Percentiles rank a stretch among this genome's conserved stretches.
These are phyloP conservation scores for Tolypocladium endophyticum DNA, from an alignment of 2,329 filamentous ascomycete species.

Conservation along the genomic window DNA sequence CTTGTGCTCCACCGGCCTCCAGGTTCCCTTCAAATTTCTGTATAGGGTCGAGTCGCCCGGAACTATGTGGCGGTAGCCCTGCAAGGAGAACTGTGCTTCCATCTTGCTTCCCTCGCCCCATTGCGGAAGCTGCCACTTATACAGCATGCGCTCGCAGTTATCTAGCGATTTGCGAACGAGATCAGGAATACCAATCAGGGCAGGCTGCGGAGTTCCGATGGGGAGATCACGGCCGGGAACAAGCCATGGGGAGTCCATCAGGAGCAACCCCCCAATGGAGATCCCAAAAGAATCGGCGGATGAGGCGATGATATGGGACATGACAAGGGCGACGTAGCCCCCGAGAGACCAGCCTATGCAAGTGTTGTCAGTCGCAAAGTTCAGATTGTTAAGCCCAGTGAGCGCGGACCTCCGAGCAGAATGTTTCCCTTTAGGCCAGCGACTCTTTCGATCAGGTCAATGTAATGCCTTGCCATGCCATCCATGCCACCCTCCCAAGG, in stretches of 20 bases:
- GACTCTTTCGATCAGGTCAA: conserved; percentile 1
- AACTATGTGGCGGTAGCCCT: not conserved
- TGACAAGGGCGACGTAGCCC: not conserved
- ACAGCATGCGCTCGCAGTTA: not conserved
- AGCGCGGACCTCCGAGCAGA: not conserved
- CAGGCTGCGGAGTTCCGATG: not conserved
- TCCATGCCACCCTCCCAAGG: conserved; percentile 4
- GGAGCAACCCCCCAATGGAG: not conserved
- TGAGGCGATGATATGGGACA: not conserved
- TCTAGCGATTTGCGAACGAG: not conserved
- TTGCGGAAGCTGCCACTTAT: not conserved
- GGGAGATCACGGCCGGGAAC: not conserved
- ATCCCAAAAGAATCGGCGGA: not conserved
- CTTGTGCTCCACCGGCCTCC: not conserved
- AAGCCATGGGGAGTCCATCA: not conserved
- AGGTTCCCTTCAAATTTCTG: not conserved
- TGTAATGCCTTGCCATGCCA: conserved; percentile 5
- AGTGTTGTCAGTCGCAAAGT: not conserved
- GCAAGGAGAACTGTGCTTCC: not conserved
- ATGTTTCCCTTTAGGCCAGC: not conserved
- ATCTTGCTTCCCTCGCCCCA: not conserved
- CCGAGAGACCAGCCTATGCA: conserved; percentile 1
- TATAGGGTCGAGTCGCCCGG: not conserved
- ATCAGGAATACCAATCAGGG: not conserved
- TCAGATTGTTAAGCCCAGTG: not conserved